phyloP scores from a whole-genome alignment of 2,329 filamentous ascomycete genomes.

The Diaporthe sp. region DNA sequence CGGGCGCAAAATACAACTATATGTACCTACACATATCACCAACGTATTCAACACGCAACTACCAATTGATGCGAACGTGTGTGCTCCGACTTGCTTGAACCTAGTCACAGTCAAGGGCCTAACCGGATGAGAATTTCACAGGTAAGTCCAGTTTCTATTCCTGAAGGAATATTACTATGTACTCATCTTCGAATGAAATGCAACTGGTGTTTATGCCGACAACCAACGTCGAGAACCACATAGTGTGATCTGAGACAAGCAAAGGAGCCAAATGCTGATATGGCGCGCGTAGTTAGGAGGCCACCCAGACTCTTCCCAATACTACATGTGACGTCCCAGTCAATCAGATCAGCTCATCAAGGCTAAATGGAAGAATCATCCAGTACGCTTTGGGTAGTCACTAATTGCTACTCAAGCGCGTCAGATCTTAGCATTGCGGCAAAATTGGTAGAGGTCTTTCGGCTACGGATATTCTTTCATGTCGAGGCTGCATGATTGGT shows the following conservation, averaged over 20 bases:
- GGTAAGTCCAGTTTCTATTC: not conserved
- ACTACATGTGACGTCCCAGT: not conserved
- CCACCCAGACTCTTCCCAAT: not conserved
- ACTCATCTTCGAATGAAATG: not conserved
- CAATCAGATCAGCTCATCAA: not conserved
- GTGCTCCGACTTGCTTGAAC: not conserved
- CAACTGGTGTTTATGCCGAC: too few species aligned
- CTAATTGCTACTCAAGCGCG: not conserved
- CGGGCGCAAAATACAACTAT: too few species aligned
- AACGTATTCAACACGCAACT: not conserved
- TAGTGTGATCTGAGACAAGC: too few species aligned
- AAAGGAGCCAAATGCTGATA: not conserved
- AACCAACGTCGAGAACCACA: too few species aligned
- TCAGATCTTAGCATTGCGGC: conserved; percentile 10
- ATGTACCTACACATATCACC: not conserved
- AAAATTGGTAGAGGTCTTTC: not conserved
- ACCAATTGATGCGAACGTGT: not conserved
- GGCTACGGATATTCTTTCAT: not conserved
- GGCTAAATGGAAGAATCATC: not conserved
- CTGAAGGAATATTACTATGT: not conserved
- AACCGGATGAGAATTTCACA: not conserved
- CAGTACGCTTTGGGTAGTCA: too few species aligned
- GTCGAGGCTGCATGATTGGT: not conserved
- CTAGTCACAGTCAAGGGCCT: not conserved
- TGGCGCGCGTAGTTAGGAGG: not conserved